Conservation (phyloP, 2,329 filamentous ascomycete species). For the Dactylellina drechsleri region DNA sequence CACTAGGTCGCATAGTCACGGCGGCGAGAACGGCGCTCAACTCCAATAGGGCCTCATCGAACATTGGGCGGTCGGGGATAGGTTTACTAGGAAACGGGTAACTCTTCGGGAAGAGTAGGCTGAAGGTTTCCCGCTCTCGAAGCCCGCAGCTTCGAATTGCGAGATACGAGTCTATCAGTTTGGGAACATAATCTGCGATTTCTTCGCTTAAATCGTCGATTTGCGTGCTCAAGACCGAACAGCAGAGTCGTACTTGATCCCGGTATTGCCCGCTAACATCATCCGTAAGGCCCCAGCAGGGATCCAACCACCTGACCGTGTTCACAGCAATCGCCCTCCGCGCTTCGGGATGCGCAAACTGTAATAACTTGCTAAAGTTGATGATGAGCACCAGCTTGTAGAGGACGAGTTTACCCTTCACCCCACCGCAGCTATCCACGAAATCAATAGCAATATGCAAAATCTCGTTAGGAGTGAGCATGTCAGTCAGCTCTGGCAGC, state of each 20-base stretch:
- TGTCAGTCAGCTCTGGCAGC: conserved; percentile 86
- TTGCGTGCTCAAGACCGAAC: conserved; percentile 89
- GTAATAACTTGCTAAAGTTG: conserved; percentile 83
- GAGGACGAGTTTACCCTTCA: conserved; percentile 88
- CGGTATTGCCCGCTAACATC: conserved; percentile 85
- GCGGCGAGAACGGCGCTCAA: conserved; percentile 87
- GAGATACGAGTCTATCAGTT: conserved; percentile 88
- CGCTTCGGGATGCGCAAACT: conserved; percentile 83
- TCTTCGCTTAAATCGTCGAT: conserved; percentile 80
- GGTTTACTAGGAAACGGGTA: conserved; percentile 86
- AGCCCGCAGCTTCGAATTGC: conserved; percentile 76
- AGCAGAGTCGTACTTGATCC: conserved; percentile 91
- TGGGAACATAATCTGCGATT: conserved; percentile 87
- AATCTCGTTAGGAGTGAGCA: conserved; percentile 84
- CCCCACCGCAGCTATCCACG: conserved; percentile 85
- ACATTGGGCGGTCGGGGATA: conserved; percentile 70
- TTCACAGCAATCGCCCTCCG: conserved; percentile 78
- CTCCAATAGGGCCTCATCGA: conserved; percentile 89
- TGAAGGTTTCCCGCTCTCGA: conserved; percentile 70
- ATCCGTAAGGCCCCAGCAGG: conserved; percentile 85
- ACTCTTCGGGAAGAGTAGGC: conserved; percentile 85
- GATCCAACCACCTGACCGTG: conserved; percentile 88
- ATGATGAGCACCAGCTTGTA: conserved; percentile 94
- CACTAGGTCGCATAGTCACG: conserved; percentile 76
- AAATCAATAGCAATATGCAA: conserved; percentile 91